These are phyloP conservation scores for Bombardia bombarda DNA, from an alignment of 495 filamentous ascomycete genomes.

Conservation along the genomic window DNA sequence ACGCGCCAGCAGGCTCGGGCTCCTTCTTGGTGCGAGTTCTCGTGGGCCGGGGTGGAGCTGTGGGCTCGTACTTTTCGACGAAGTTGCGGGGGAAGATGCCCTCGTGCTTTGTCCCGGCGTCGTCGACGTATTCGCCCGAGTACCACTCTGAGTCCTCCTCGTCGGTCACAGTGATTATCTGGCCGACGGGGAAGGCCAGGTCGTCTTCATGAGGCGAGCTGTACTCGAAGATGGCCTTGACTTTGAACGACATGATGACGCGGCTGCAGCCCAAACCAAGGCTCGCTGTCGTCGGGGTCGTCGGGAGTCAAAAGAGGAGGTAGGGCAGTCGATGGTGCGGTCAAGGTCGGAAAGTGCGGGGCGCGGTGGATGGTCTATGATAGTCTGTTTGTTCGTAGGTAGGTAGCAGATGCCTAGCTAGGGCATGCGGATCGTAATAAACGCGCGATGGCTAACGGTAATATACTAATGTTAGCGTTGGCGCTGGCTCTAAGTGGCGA, in stretches of 20 bases:
- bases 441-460: no score
- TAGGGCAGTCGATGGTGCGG: not conserved
- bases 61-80: slow-evolving; percentile 89
- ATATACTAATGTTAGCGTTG: no score
- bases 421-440: not conserved
- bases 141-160: slow-evolving; percentile 96
- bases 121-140: slow-evolving; percentile 78
- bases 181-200: slow-evolving; percentile 74
- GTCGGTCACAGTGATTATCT: slow-evolving; percentile 88
- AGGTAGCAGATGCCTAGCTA: not conserved
- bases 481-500: not conserved
- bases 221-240: slow-evolving; percentile 93
- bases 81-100: slow-evolving; percentile 97
- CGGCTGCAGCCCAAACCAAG: no score
- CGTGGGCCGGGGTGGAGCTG: slow-evolving; percentile 76
- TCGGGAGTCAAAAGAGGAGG: not conserved
- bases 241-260: slow-evolving; percentile 79
- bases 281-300: no score
- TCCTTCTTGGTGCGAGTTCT: slow-evolving; percentile 72
- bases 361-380: no score
- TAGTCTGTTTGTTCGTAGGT: no score
- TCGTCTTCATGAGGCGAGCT: slow-evolving; percentile 87
- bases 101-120: slow-evolving; percentile 61
- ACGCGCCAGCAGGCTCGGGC: slow-evolving; percentile 27
- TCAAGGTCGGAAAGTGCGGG: not conserved